Conservation (phyloP, 108 stramenopile genomes). For the Conticribra guillardii region DNA sequence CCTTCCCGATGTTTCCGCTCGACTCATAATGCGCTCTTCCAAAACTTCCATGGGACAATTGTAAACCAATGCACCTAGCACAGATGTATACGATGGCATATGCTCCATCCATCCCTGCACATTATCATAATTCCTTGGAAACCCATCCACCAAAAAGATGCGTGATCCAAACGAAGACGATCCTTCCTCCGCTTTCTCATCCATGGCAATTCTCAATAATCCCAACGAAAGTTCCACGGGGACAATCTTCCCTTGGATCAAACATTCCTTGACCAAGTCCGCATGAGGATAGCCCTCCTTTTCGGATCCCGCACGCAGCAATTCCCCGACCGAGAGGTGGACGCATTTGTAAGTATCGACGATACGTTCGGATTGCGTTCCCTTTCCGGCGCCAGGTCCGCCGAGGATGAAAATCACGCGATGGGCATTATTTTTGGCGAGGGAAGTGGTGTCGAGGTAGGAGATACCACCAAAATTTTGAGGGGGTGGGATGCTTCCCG, state of each 20-base stretch:
- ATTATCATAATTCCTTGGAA: constrained; percentile 95
- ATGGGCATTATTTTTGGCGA: constrained; percentile 24
- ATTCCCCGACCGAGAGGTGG: constrained; percentile 95
- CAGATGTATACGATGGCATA: constrained; percentile 61
- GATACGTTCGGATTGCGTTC: constrained; percentile 91
- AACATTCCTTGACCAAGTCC: constrained; percentile 77
- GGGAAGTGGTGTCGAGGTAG: constrained; percentile 47
- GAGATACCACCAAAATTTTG: constrained; percentile 29
- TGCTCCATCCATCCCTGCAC: constrained; percentile 80
- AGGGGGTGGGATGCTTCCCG: constrained; percentile 38
- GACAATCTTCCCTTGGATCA: constrained; percentile 93
- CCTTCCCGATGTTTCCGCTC: constrained; percentile 90
- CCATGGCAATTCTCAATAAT: constrained; percentile 86
- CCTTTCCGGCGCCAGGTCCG: constrained; percentile 94
- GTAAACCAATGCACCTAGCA: constrained; percentile 82
- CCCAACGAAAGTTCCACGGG: constrained; percentile 92
- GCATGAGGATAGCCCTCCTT: constrained; percentile 75
- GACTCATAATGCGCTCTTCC: constrained; percentile 75
- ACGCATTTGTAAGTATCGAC: constrained; percentile 78
- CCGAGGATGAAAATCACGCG: constrained; percentile 93
- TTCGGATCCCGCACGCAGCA: constrained; percentile 78
- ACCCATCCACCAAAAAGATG: constrained; percentile 97
- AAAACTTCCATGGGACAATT: constrained; percentile 89
- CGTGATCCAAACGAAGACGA: constrained; percentile 46
- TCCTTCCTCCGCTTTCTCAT: constrained; percentile 31